phyloP scores from a whole-genome alignment of 73 alveolate species.

The Stentor coeruleus region DNA sequence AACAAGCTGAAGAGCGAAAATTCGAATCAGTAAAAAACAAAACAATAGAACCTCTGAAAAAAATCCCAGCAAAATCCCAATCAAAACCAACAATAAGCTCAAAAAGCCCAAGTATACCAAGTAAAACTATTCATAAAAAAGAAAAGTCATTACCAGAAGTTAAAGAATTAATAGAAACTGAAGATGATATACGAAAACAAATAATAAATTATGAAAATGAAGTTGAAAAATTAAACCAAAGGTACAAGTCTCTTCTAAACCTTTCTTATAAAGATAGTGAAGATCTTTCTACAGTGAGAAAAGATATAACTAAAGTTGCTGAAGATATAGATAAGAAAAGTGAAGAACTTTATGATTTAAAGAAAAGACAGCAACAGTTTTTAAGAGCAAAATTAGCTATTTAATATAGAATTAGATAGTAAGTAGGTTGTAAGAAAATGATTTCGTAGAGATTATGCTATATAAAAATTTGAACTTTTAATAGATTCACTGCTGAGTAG shows the following conservation, averaged over 20 bases:
- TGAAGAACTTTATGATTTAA: conserved; percentile 2
- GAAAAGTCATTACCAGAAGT: neutral
- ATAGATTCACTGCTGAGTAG: no score
- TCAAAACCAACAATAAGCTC: conserved; percentile 11
- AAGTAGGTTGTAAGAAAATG: no score
- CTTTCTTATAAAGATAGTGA: neutral
- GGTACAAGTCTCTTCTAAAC: neutral
- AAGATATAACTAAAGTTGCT: neutral
- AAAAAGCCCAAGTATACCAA: neutral
- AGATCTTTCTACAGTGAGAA: conserved; percentile 1
- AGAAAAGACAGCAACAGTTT: neutral
- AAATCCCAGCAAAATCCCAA: neutral
- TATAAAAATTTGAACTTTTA: no score
- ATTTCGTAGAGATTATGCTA: no score
- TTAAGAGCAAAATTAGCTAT: neutral
- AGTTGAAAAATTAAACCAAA: neutral
- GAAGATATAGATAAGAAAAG: neutral
- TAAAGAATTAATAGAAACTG: neutral
- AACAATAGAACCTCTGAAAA: neutral
- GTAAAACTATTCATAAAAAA: conserved; percentile 10
- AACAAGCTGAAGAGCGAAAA: neutral
- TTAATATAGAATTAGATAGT: no score
- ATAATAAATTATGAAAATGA: neutral
- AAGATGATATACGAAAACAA: neutral
- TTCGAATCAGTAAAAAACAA: neutral